Base-by-base conservation (phyloP, 2,329 filamentous ascomycete genomes). In the Colletotrichum sp. region DNA sequence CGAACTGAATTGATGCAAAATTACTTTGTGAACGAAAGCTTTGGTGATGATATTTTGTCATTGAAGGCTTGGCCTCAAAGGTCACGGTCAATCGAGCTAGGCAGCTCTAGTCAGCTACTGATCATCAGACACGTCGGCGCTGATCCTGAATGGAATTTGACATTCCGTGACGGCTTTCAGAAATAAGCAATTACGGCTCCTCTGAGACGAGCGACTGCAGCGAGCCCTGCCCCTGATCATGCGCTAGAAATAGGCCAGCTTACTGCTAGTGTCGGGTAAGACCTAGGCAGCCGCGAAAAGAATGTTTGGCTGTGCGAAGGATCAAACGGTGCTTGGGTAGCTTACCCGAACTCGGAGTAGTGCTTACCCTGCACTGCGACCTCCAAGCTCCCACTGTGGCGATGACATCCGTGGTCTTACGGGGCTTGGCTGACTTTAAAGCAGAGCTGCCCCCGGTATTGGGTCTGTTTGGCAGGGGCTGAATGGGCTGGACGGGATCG, bases 311-410 rank as follows among this genome's bases (percentile, higher is more conserved):
- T 28, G 36, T n/a, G 62, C 15, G 34, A 65, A 65, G 36, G 62
- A 66, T 66, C 38, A 52, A 48, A 66, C 38, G 38, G 62, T 52
- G 24, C 62, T 66, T 66, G 21, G 62, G 48, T 52, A 30, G 62
- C 38, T 48, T 48, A 48, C 26, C 62, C 62, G 21, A 5, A 66
- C 15, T 48, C 21, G 62, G 38, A 28, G 62, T 66, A 66, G 62
- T 52, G 62, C 62, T 66, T 48, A 66, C 3, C 21, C 61, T 64
- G 32, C 32, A 43, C 34, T 58, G 30, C 18, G 13, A 32, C 62
- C 62, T 10, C n/a, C 62, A 2, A 52, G 36, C 62, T 48, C 3
- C n/a, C 62, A 52, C 34, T 48, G 62, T 66, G 34, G 62, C 62
- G 26, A 38, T 66, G 62, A 21, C 61, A 52, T 32, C 38, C 16